Conservation (phyloP, 352 stramenopile genomes). For the Phytophthora aleatoria region DNA sequence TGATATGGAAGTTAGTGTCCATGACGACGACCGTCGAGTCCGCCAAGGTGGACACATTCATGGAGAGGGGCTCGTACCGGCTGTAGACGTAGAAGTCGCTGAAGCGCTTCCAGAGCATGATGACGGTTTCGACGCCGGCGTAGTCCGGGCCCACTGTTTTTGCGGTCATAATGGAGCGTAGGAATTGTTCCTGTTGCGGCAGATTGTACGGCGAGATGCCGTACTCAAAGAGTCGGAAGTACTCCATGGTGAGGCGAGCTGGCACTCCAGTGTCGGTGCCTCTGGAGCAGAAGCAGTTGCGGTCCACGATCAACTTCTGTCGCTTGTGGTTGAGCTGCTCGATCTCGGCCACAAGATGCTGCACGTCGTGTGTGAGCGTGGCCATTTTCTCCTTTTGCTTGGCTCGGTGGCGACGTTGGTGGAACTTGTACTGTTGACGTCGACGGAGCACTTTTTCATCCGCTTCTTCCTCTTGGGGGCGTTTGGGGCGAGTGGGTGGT, state of each 20-base stretch:
- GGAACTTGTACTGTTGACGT: conserved; percentile 69
- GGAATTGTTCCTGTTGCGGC: conserved; percentile 50
- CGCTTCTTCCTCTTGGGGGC: conserved; percentile 4
- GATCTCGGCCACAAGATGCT: conserved; percentile 44
- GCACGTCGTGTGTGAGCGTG: conserved; percentile 47
- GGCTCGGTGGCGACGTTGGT: conserved; percentile 68
- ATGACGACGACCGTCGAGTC: conserved; percentile 60
- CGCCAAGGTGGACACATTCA: conserved; percentile 37
- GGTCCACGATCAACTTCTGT: conserved; percentile 28
- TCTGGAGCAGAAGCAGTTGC: conserved; percentile 43
- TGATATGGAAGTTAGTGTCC: conserved; percentile 45
- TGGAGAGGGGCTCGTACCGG: conserved; percentile 34
- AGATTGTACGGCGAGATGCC: conserved; percentile 35
- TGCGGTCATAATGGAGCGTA: conserved; percentile 56
- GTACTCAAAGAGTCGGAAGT: conserved; percentile 59
- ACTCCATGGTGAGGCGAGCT: conserved; percentile 48
- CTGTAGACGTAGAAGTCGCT: conserved; percentile 44
- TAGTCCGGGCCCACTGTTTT: conserved; percentile 57
- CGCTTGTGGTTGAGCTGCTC: conserved; percentile 41
- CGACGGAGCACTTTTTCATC: conserved; percentile 53
- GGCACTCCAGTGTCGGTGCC: conserved; percentile 36
- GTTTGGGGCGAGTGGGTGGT: conserved; percentile 13
- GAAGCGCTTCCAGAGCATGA: conserved; percentile 62
- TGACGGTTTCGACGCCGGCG: conserved; percentile 40
- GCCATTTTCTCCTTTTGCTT: conserved; percentile 63